Base-by-base conservation (phyloP, 2,329 filamentous ascomycete species). In the Exserohilum rostratum region DNA sequence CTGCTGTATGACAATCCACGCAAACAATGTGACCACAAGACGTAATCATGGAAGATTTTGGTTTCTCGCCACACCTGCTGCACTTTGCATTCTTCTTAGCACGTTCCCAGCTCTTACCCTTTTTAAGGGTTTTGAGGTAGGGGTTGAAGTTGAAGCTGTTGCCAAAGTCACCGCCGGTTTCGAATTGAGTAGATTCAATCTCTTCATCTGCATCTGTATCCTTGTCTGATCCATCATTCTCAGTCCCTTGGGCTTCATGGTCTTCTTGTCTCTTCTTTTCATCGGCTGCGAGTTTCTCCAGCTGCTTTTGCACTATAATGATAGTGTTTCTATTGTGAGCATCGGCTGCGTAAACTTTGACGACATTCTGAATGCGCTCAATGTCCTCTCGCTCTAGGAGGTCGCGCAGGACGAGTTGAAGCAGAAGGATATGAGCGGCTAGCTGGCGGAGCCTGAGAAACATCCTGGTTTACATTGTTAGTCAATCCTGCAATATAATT, bases 21-120 rank as follows among this genome's bases (percentile, higher is more conserved):
- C 85, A 88, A 58, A 84, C 84, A 5, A 86, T 67, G 55, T 88
- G 85, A 13, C 76, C 72, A 63, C 85, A 88, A 4, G 76, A 70
- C 0, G 83, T 83, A 27, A 83, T 71, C 9, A 76, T 68, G 0
- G 80, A 75, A 0, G 77, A 58, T 0, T 68, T 60, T 0, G 81
- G 80, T 0, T 67, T 44, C 18, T 56, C 46, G 60, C 2, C 64
- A 58, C 85, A 87, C 0, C 63, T 57, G 2, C 66, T 60, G 64
- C 84, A 86, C 2, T 64, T 57, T 65, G 75, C 13, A 62, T 63
- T 68, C 79, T 85, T 13, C 63, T 70, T 52, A 4, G 77, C 64
- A 25, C 78, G 74, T 6, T 76, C 59, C 74, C 75, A 76, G 33
- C 71, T 61, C 35, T 72, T 58, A 55, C 70, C 66, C 10, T 46